Evolutionary conservation across 495 filamentous ascomycete genomes (phyloP).

Genomic region (Xeromyces bisporus): DNA sequence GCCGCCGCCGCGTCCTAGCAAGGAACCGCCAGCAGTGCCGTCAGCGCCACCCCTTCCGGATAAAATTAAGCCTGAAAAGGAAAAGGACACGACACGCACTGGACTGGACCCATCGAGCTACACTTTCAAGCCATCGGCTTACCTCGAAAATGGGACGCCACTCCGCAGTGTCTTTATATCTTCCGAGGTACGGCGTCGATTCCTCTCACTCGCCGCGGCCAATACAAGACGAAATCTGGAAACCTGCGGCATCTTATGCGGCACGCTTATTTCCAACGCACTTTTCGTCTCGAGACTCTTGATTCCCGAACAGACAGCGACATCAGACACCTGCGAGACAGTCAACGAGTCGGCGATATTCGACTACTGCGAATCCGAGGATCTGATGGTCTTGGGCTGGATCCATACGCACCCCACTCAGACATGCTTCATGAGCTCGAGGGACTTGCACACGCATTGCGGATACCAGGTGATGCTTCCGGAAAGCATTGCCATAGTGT

Average conservation of each 20-base stretch:
- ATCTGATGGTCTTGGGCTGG: slow-evolving; percentile 85
- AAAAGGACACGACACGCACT: slow-evolving; percentile 7
- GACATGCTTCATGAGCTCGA: slow-evolving; percentile 92
- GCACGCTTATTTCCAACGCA: slow-evolving; percentile 79
- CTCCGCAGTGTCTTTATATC: slow-evolving; percentile 82
- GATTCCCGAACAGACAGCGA: slow-evolving; percentile 79
- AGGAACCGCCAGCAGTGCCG: slow-evolving; percentile 7
- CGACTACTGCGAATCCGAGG: slow-evolving; percentile 71
- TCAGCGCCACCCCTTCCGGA: slow-evolving; percentile 15
- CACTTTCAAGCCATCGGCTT: slow-evolving; percentile 73
- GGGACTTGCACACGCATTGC: slow-evolving; percentile 82
- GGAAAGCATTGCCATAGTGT: slow-evolving; percentile 93
- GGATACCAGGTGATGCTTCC: slow-evolving; percentile 89
- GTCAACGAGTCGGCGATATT: slow-evolving; percentile 68
- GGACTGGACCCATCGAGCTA: slow-evolving; percentile 36
- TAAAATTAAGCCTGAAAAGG: slow-evolving; percentile 20
- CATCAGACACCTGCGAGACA: slow-evolving; percentile 85
- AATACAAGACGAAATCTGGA: slow-evolving; percentile 76
- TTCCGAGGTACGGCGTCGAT: slow-evolving; percentile 47
- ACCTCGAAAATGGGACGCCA: slow-evolving; percentile 73
- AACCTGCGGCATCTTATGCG: slow-evolving; percentile 88
- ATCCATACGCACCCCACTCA: slow-evolving; percentile 96
- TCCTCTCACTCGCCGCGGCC: slow-evolving; percentile 49
- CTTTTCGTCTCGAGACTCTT: slow-evolving; percentile 76
- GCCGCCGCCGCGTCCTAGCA: slow-evolving; percentile 9